Evolutionary conservation across 108 stramenopile genomes (phyloP).

Genomic region (Discostella stelligeroides): DNA sequence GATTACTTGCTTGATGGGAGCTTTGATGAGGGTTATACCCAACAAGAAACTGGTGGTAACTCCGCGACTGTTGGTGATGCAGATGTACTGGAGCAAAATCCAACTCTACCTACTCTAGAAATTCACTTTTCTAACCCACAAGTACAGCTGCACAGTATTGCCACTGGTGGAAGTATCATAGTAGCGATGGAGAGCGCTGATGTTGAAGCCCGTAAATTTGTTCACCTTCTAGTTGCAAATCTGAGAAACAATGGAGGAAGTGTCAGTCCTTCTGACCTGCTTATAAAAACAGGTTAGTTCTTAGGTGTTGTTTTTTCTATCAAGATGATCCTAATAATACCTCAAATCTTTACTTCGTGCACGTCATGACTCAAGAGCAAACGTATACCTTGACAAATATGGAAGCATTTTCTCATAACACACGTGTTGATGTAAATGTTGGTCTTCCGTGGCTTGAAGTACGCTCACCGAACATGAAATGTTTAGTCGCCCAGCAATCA

Average conservation of each 20-base stretch:
- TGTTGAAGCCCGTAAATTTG: constrained; percentile 52
- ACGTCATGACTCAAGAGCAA: no score
- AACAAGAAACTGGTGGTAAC: background rate
- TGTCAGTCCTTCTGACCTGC: constrained; percentile 37
- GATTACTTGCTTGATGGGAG: constrained; percentile 40
- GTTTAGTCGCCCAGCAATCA: background rate
- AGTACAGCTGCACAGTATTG: constrained; percentile 52
- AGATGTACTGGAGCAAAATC: constrained; percentile 12
- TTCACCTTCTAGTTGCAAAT: constrained; percentile 38
- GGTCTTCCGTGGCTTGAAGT: constrained; percentile 65
- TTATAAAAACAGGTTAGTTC: constrained; percentile 44
- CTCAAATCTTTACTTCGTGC: no score
- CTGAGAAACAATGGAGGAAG: constrained; percentile 10
- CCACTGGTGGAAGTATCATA: constrained; percentile 54
- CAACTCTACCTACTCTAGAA: constrained; percentile 51
- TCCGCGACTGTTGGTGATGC: background rate
- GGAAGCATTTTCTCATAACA: constrained; percentile 42
- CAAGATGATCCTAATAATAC: background rate
- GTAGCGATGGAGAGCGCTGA: constrained; percentile 56
- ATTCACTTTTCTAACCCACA: constrained; percentile 63
- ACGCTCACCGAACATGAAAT: constrained; percentile 10
- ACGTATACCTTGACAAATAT: constrained; percentile 38
- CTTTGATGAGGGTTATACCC: constrained; percentile 13
- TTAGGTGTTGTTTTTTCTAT: background rate
- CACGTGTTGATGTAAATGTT: constrained; percentile 30